phyloP scores from a whole-genome alignment of 2,329 filamentous ascomycete species.

The Xylariomycetidae sp. region DNA sequence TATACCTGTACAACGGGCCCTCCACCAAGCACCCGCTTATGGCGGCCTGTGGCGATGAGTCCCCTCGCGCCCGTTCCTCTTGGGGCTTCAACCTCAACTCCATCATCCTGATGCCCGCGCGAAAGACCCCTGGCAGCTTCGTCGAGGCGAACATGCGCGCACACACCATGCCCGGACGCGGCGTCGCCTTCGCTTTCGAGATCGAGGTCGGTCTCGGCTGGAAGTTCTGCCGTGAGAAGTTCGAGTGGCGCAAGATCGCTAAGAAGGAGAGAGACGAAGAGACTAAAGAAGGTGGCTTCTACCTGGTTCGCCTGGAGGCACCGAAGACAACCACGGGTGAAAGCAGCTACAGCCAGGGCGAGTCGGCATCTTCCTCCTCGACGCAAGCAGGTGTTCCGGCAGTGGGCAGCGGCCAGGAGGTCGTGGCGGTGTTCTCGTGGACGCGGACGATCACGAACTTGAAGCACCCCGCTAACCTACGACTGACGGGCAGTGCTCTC shows the following conservation, averaged over 20 bases:
- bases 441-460: conserved; percentile 4
- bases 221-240: conserved; percentile 9
- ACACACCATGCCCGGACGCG: conserved; percentile 2
- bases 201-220: conserved; percentile 7
- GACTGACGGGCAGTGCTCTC: conserved; percentile 4
- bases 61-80: no score
- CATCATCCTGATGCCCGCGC: conserved; percentile 6
- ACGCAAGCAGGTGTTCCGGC: no score
- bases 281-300: conserved; percentile 8
- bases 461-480: conserved; percentile 8
- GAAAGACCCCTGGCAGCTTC: background rate
- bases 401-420: conserved; percentile 1
- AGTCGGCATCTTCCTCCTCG: no score
- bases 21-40: conserved; percentile 11
- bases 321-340: background rate
- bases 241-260: conserved; percentile 14
- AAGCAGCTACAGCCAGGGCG: conserved; percentile 3
- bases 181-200: conserved; percentile 10
- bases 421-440: conserved; percentile 8
- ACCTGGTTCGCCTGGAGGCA: conserved; percentile 1
- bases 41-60: conserved; percentile 11
- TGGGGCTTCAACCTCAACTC: background rate
- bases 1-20: conserved; percentile 13
- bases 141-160: conserved; percentile 10
- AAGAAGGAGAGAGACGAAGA: conserved; percentile 8